A percentile compares a stretch with the other conserved stretches of the same genome.
phyloP scores from a whole-genome alignment of 768 basidiomycete species.

The Gymnopilus dilepis region DNA sequence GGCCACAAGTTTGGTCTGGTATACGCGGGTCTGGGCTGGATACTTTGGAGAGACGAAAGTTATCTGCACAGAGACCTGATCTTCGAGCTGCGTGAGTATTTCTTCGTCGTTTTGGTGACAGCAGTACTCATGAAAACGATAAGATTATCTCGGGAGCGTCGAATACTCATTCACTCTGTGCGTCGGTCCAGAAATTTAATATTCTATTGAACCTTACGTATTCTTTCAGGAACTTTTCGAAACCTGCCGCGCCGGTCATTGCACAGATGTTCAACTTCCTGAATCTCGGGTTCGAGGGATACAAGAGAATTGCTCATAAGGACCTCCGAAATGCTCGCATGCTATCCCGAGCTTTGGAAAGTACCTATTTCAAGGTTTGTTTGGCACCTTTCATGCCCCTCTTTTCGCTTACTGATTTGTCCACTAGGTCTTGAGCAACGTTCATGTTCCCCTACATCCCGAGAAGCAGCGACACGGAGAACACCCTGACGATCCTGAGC shows the following conservation, averaged over 20 bases:
- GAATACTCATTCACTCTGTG: conserved; percentile 65
- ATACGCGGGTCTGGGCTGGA: conserved; percentile 66
- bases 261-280: conserved; percentile 67
- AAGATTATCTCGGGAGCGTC: conserved; percentile 60
- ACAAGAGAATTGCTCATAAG: conserved; percentile 47
- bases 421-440: conserved; percentile 49
- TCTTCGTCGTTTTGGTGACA: neutral
- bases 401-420: neutral
- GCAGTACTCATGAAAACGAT: neutral
- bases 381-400: neutral
- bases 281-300: conserved; percentile 62
- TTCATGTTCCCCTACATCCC: conserved; percentile 46
- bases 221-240: conserved; percentile 65
- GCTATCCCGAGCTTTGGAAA: conserved; percentile 60
- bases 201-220: conserved; percentile 17
- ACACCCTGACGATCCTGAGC: conserved; percentile 45
- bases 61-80: conserved; percentile 66
- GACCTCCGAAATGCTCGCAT: conserved; percentile 62
- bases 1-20: conserved; percentile 64
- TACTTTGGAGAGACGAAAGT: conserved; percentile 63
- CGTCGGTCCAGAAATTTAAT: no score
- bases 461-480: conserved; percentile 6
- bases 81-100: conserved; percentile 62
- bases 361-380: conserved; percentile 51
- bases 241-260: conserved; percentile 61